These are phyloP conservation scores for Rhytidiadelphus loreus DNA, from an alignment of 225 moss, liverwort and hornwort genomes.

Conservation along the genomic window DNA sequence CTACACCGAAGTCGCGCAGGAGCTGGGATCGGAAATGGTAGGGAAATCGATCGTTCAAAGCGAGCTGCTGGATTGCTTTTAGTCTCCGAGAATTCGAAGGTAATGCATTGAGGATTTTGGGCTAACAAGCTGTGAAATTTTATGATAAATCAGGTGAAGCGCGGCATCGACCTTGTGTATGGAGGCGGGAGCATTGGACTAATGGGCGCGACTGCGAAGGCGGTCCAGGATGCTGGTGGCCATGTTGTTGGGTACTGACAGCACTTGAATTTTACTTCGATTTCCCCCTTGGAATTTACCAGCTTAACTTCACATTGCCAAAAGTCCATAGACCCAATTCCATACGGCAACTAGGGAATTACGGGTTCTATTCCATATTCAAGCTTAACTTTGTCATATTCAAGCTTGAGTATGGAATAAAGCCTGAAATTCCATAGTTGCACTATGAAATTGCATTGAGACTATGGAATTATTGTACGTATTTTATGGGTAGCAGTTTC, in stretches of 20 bases:
- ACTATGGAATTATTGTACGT: background rate
- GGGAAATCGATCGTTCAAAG: background rate
- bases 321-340: background rate
- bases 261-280: background rate
- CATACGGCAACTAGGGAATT: background rate
- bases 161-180: conserved; percentile 37
- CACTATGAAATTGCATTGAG: background rate
- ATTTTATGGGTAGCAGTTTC: background rate
- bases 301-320: background rate
- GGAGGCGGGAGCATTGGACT: conserved; percentile 48
- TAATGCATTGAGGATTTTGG: background rate
- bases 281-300: background rate
- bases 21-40: background rate
- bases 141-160: background rate
- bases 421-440: background rate
- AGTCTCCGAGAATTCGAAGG: background rate
- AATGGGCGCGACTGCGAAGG: conserved; percentile 34
- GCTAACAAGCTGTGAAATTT: background rate
- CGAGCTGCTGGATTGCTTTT: background rate
- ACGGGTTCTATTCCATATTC: background rate
- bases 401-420: background rate
- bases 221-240: conserved; percentile 24
- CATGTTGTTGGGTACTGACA: conserved; percentile 20
- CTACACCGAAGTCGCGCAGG: background rate
- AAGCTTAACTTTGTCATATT: background rate